A percentile compares a stretch with the other conserved stretches of the same genome.
phyloP scores from a whole-genome alignment of 257 asterid species.

The Nicotiana benthamiana region DNA sequence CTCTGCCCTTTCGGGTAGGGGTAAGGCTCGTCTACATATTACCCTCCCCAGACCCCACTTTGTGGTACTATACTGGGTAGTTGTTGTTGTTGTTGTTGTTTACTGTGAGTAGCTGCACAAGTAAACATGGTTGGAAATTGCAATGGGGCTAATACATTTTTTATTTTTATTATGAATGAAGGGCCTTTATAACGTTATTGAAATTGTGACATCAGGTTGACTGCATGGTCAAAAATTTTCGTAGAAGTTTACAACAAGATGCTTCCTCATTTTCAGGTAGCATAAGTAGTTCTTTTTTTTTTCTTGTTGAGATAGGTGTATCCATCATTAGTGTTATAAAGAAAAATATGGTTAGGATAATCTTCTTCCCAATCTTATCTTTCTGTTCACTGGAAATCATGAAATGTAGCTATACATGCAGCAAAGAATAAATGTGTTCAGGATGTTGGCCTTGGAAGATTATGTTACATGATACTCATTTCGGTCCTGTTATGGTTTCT shows the following conservation, averaged over 20 bases:
- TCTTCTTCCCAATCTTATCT: neutral
- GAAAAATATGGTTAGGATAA: neutral
- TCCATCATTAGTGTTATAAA: neutral
- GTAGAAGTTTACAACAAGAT: constrained; percentile 35
- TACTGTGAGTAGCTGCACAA: neutral
- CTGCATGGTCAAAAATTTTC: constrained; percentile 48
- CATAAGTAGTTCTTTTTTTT: neutral
- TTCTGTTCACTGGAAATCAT: neutral
- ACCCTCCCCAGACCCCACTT: no score
- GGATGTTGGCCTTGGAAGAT: neutral
- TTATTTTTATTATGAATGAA: neutral
- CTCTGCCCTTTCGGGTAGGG: no score
- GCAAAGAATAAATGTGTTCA: neutral
- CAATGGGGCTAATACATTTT: neutral
- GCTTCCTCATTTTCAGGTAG: constrained; percentile 80
- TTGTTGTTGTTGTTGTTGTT: no score
- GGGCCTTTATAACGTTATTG: neutral
- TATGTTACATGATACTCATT: neutral
- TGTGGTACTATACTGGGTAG: no score
- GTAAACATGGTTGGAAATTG: neutral
- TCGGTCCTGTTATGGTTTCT: neutral
- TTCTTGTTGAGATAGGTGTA: neutral
- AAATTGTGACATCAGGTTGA: constrained; percentile 45
- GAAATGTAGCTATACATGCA: neutral
- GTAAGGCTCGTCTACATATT: no score